phyloP scores from a whole-genome alignment of 495 filamentous ascomycete species.

The Penicillium verhagenii region DNA sequence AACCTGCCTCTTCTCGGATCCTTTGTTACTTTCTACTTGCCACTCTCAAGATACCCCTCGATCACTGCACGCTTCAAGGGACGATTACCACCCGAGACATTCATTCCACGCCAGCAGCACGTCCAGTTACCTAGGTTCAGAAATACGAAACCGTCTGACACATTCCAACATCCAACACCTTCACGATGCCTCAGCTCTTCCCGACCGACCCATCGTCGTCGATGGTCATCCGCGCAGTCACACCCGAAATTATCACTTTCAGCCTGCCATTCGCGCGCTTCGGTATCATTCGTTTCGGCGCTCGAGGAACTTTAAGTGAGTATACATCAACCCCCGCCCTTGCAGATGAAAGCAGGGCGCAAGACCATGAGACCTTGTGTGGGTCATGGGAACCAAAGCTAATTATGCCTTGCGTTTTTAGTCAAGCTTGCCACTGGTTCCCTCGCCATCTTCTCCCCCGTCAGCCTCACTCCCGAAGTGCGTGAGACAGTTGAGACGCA shows the following conservation, averaged over 20 bases:
- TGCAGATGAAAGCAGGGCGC: not conserved
- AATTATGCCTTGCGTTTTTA: conserved; percentile 35
- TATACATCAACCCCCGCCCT: conserved; percentile 5
- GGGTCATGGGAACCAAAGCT: not conserved
- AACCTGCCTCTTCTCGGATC: not conserved
- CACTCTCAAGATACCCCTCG: not conserved
- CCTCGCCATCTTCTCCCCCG: conserved; percentile 90
- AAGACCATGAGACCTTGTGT: not conserved
- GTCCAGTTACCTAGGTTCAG: not conserved
- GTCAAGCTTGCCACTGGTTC: conserved; percentile 73
- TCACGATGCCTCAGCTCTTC: conserved; percentile 44
- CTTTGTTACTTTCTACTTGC: not conserved
- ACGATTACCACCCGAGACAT: conserved; percentile 8
- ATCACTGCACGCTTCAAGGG: not conserved
- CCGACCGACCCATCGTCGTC: conserved; percentile 67
- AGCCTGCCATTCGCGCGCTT: conserved; percentile 84
- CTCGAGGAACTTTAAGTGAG: conserved; percentile 80
- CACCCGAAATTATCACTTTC: conserved; percentile 75
- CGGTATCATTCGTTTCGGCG: conserved; percentile 77
- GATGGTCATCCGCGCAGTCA: conserved; percentile 85
- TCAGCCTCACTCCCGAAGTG: conserved; percentile 76
- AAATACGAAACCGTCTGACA: not conserved
- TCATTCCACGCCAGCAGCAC: conserved; percentile 15
- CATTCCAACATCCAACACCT: not conserved
- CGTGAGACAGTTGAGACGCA: conserved; percentile 61